Percentiles rank a stretch among this genome's conserved stretches.
phyloP scores from a whole-genome alignment of 306 rosid species.

The Trichosanthes cucumerina region DNA sequence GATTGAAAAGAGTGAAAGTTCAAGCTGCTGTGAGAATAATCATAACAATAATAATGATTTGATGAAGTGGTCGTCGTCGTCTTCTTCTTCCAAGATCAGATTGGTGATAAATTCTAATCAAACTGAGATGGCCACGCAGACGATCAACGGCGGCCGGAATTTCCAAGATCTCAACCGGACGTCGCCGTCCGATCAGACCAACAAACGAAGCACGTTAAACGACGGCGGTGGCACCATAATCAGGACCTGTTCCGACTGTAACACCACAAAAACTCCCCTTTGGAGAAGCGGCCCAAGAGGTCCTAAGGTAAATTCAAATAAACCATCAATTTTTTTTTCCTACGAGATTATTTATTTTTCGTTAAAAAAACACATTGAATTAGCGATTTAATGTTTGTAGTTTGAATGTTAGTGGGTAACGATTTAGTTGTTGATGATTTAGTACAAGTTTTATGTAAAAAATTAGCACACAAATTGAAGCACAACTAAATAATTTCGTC shows the following conservation, averaged over 20 bases:
- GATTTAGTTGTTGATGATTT: no score
- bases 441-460: no score
- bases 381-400: no score
- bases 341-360: background rate
- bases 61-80: conserved; percentile 38
- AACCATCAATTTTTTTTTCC: background rate
- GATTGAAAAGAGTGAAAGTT: conserved; percentile 19
- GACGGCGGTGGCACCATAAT: conserved; percentile 18
- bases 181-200: background rate
- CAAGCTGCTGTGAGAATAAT: background rate
- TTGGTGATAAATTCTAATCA: conserved; percentile 44
- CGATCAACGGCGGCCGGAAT: background rate
- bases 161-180: conserved; percentile 35
- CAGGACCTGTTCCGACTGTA: conserved; percentile 89
- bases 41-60: conserved; percentile 11
- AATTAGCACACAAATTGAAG: no score
- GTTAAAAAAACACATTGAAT: background rate
- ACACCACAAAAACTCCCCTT: conserved; percentile 91
- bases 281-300: conserved; percentile 99
- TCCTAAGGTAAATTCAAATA: conserved; percentile 58
- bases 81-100: conserved; percentile 55
- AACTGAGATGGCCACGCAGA: background rate
- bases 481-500: no score
- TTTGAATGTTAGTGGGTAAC: no score
- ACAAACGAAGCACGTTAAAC: background rate